Evolutionary conservation across 2,329 filamentous ascomycete species (phyloP), one percentile per base, ranked within the genome.

Genomic region (Zasmidium cellare): DNA sequence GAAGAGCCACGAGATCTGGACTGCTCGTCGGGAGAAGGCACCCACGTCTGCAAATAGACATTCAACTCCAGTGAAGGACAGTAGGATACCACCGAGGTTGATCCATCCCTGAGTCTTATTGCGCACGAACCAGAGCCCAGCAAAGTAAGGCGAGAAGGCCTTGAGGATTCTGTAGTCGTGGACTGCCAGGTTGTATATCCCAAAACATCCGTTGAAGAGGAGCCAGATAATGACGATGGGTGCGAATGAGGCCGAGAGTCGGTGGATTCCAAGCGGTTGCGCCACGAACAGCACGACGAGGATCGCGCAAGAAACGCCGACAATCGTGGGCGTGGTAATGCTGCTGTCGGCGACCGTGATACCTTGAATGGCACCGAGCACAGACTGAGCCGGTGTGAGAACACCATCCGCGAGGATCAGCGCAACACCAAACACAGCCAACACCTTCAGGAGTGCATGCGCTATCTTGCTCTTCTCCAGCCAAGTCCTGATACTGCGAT

Each of bases 41-140:
- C 89, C 89, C 5, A 92, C 77, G 64, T 92, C 89, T 22, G 89
- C 88, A 68, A 91, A 92, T 1, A 92, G 77, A 1, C 88, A 87
- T 70, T 92, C 89, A 16, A 90, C 87, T 44, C 86, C 89, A 2
- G 89, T 91, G 66, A 92, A 91, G 2, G 85, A 82, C 9, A 92
- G 81, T 2, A 92, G 72, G 19, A 91, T 82, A 5, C 89, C 88
- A 31, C 66, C 87, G 1, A 90, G 77, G 58, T 81, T 83, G 59
- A 77, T 78, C 86, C 87, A 89, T 0, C 84, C 86, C 7, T 82
- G 76, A 2, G 81, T 77, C 52, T 80, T 79, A 65, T 87, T 85
- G 12, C 82, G 78, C 18, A 82, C 70, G 41, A 89, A 79, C 68
- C 85, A 89, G 2, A 78, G 70, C 49, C 86, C 82, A 2, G 85